Evolutionary conservation across 2,329 filamentous ascomycete species (phyloP), one percentile per base, ranked within the genome.

Genomic region (Alternaria viburni): DNA sequence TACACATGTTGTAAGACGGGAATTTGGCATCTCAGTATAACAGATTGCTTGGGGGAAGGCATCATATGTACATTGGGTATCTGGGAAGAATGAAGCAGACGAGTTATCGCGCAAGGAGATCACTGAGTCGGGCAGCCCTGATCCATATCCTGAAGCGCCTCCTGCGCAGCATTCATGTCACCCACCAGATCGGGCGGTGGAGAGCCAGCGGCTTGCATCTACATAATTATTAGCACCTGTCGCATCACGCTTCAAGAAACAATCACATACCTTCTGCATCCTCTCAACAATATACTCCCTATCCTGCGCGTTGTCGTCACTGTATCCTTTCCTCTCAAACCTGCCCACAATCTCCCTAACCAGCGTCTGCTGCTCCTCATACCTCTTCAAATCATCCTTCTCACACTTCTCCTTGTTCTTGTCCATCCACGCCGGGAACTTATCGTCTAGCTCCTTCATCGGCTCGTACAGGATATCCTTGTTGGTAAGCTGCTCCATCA

Each of bases 401-500:
- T 86, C 81, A 3, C 89, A 81, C 55, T 89, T 89, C 23, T 84
- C 88, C 44, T 82, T 86, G 79, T 97, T 95, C 81, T 92, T 90
- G 73, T 87, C 87, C 78, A 99, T 86, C 95, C 96, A 99, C 3
- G 82, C 89, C 0, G 94, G 95, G 76, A 96, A 99, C 81, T 97
- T 98, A 57, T 93, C 91, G 79, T 97, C 84, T 51, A 99, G 84
- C 81, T 99, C 96, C 83, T 97, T 97, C 93, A 99, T 97, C 3
- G 96, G 96, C 82, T 99, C 95, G 78, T 98, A 98, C 54, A 99
- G 82, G 67, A 99, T 97, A 71, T 98, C 96, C 84, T 97, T 98
- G 81, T 97, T 97, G 4, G 96, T 98, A 67, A 99, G 86, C 80
- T 99, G 94, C 82, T 98, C 93, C 95, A 99, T 98, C 93, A 98